Base-by-base conservation (phyloP, 768 basidiomycete species). In the Lactifluus hygrophoroides region DNA sequence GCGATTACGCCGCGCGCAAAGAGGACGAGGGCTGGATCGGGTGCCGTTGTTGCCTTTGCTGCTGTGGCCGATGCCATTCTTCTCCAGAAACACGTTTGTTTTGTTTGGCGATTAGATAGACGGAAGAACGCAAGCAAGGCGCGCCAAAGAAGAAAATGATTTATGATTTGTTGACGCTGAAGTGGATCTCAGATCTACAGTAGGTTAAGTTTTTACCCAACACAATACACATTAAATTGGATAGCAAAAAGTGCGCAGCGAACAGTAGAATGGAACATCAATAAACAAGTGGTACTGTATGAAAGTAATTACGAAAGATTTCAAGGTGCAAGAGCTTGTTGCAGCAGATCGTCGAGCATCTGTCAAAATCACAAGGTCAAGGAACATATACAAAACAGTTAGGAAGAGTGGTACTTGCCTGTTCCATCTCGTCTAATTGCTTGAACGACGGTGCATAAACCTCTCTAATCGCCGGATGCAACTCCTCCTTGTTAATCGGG, bases 1-100 rank as follows among this genome's bases (percentile, higher is more conserved):
- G 93, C 85, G 58, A 95, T 79, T 4, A 88, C 82, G 2, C 92
- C 91, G 21, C 92, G 84, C 13, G 94, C 94, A 65, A 96, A 94
- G 57, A 90, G 79, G 43, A 90, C 68, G 11, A 82, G 76, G 5
- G 76, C 66, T 0, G 77, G 70, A 19, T 80, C 70, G 4, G 80
- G 77, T 25, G 35, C 70, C 60, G 27, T 46, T 19, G 68, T 4
- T 35, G 52, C 13, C 40, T n/a, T 4, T 32, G 25, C 25, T 37
- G 23, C 4, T 46, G 47, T 19, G 19, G 27, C 19, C 5, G 47
- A 23, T 50, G 58, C 34, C 58, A 59, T 59, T 19, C 21, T 54
- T 44, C 35, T n/a, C 44, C 40, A 32, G 21, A n/a, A 21, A 5
- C 21, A 17, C 7, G n/a, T 30, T 32, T 45, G 14, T 38, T 28